Percentiles rank a stretch among this genome's conserved stretches.
Conservation (phyloP, 805 yeast genomes). For the Hanseniaspora hatyaiensis region DNA sequence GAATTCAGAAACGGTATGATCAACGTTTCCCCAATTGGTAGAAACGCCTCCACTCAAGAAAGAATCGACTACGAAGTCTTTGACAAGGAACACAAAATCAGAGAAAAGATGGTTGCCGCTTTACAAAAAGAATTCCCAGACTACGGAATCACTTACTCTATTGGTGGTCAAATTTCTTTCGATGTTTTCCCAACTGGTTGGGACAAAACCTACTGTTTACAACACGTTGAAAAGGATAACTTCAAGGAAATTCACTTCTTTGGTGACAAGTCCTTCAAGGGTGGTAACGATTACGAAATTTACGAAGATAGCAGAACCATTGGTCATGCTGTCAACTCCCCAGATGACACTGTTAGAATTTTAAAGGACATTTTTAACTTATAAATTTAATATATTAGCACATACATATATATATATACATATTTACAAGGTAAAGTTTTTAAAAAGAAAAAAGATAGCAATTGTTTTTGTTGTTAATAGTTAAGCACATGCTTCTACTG, state of each 20-base stretch:
- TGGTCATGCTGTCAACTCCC: slow-evolving; percentile 86
- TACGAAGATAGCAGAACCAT: slow-evolving; percentile 83
- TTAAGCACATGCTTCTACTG: no score
- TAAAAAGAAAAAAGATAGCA: background rate
- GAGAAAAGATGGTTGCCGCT: slow-evolving; percentile 76
- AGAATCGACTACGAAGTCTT: slow-evolving; percentile 82
- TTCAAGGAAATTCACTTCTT: slow-evolving; percentile 89
- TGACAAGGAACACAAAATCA: slow-evolving; percentile 69
- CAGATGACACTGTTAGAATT: slow-evolving; percentile 78
- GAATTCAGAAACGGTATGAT: slow-evolving; percentile 99
- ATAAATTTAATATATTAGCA: slow-evolving; percentile 8
- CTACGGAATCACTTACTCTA: slow-evolving; percentile 81
- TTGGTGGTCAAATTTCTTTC: slow-evolving; percentile 98
- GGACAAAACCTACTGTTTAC: slow-evolving; percentile 97
- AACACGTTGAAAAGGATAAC: slow-evolving; percentile 76
- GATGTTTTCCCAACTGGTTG: slow-evolving; percentile 99
- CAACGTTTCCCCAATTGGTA: slow-evolving; percentile 95
- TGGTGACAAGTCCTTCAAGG: slow-evolving; percentile 94
- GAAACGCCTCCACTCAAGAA: slow-evolving; percentile 91
- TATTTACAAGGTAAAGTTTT: background rate
- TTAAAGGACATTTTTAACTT: slow-evolving; percentile 64
- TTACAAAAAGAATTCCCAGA: slow-evolving; percentile 75
- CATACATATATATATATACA: slow-evolving; percentile 13
- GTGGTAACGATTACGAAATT: slow-evolving; percentile 98
- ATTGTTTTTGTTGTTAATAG: no score